A percentile compares a stretch with the other conserved stretches of the same genome.
These are phyloP conservation scores for Coemansia sp. DNA, from an alignment of 192 early-diverging fungal genomes.

Conservation along the genomic window DNA sequence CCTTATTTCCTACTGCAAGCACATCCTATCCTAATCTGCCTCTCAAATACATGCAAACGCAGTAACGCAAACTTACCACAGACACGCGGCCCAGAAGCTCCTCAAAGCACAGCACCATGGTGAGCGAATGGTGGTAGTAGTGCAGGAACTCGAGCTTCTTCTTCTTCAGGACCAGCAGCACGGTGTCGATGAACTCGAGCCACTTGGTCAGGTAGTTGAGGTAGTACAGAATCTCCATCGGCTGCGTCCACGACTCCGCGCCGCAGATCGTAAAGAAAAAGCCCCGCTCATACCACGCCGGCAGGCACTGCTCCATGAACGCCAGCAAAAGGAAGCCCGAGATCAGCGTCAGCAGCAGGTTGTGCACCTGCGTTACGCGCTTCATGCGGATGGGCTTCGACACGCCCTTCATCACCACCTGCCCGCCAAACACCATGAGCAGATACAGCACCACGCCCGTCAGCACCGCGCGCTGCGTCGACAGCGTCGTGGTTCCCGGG, in stretches of 20 bases:
- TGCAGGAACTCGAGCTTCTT: constrained; percentile 91
- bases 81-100: constrained; percentile 76
- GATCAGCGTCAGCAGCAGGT: constrained; percentile 70
- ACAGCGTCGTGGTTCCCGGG: constrained; percentile 48
- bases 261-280: constrained; percentile 74
- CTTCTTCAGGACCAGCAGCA: constrained; percentile 82
- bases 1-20: no score
- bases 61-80: constrained; percentile 65
- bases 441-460: constrained; percentile 62
- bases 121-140: constrained; percentile 92
- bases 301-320: constrained; percentile 77
- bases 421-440: constrained; percentile 78
- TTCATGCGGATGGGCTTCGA: constrained; percentile 56
- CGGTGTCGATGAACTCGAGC: constrained; percentile 88
- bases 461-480: constrained; percentile 51
- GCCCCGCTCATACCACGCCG: constrained; percentile 66
- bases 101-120: constrained; percentile 82
- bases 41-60: no score
- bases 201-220: constrained; percentile 93
- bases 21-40: no score
- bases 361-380: constrained; percentile 77
- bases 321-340: constrained; percentile 72
- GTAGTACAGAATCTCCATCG: constrained; percentile 82
- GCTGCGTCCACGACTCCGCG: constrained; percentile 70
- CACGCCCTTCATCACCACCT: constrained; percentile 63